Base-by-base conservation (phyloP, 2,329 filamentous ascomycete genomes). In the Amphichorda felina region DNA sequence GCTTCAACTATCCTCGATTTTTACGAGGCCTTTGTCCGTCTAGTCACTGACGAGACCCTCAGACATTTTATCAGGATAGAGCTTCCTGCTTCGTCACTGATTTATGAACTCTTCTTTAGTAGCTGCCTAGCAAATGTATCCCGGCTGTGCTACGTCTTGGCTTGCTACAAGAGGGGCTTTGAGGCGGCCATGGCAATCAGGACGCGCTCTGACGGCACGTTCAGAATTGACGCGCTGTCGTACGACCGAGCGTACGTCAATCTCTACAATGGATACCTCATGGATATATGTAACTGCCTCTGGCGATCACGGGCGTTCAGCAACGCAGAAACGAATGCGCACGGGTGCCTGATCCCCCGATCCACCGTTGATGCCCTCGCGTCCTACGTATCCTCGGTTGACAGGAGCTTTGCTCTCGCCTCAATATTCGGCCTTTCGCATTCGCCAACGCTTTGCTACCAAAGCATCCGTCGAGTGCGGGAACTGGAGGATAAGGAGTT, bases 281-380 rank as follows among this genome's bases (percentile, higher is more conserved):
- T 91, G 75, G 86, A 94, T 50, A 70, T 87, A 22, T 88, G 84
- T 62, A 93, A 93, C 51, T 75, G 82, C 34, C 55, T 91, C 32
- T 93, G 85, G 85, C 73, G 84, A 8, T 72, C 74, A 16, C 73
- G 79, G 10, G 85, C 80, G 1, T 79, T 93, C 40, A 74, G 74
- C 39, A 60, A 61, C 10, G 61, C 63, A 2, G 82, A 89, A 43
- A 59, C 68, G n/a, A 77, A 77, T 46, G 66, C 74, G 2, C 64
- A 67, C 36, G 75, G 72, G 8, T 76, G 72, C 45, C 55, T 69
- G 39, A 43, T 73, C 6, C 53, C 68, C 11, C 47, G 48, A 9
- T 41, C 57, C 1, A 60, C 76, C 2, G 59, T 71, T 11, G 48
- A 57, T 8, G 47, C 49, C 2, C 56, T 79, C 26, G 54, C 59